Percentiles rank a stretch among this genome's conserved stretches.
Evolutionary conservation across 2,329 filamentous ascomycete genomes (phyloP).

Genomic region (Fulvia fulva): DNA sequence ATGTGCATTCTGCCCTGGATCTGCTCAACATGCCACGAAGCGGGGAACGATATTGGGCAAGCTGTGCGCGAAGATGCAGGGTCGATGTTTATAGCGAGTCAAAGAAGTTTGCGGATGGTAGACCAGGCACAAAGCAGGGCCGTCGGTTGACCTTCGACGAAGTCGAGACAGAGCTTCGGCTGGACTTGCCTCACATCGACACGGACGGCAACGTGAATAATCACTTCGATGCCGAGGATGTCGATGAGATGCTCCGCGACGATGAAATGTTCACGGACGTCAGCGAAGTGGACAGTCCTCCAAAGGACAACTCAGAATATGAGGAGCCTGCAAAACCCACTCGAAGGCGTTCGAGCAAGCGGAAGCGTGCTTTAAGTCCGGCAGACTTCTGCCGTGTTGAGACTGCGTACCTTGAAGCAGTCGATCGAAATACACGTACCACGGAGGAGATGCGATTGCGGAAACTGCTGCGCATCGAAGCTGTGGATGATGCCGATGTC

Average conservation of each 20-base stretch:
- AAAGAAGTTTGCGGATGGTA: constrained; percentile 28
- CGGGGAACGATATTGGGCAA: constrained; percentile 49
- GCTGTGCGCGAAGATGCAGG: constrained; percentile 49
- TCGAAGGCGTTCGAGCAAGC: constrained; percentile 8
- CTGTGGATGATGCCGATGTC: constrained; percentile 12
- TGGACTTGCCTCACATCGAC: constrained; percentile 19
- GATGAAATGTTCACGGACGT: constrained; percentile 16
- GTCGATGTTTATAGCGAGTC: constrained; percentile 45
- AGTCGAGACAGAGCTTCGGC: constrained; percentile 40
- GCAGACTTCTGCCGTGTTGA: constrained; percentile 27
- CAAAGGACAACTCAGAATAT: not conserved
- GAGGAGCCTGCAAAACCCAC: not conserved
- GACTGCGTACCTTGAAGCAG: constrained; percentile 43
- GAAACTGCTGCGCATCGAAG: not conserved
- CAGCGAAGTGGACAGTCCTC: not conserved
- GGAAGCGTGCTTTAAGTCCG: constrained; percentile 20
- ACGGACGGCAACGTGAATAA: constrained; percentile 40
- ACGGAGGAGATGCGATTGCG: constrained; percentile 44
- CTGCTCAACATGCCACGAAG: constrained; percentile 50
- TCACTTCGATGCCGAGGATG: constrained; percentile 17
- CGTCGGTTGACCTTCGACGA: constrained; percentile 37
- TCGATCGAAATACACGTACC: constrained; percentile 45
- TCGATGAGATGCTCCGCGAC: constrained; percentile 11
- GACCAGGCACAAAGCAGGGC: constrained; percentile 24
- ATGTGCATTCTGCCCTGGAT: constrained; percentile 54